Evolutionary conservation across 352 stramenopile genomes (phyloP), one percentile per base, ranked within the genome.

Genomic region (Phytophthora europaea): DNA sequence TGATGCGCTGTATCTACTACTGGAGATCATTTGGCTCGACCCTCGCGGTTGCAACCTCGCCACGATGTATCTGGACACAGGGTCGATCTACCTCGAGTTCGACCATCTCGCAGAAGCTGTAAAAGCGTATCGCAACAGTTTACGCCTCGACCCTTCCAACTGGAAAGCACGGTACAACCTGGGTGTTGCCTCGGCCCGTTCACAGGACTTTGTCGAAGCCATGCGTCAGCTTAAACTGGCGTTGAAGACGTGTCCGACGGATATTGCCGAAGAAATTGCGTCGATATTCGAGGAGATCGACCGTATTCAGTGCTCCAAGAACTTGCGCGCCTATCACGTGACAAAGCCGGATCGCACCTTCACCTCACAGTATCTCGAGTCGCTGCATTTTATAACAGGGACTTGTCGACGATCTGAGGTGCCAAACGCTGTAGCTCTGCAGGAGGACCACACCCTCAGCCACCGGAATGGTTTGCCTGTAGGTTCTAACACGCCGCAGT

Each of bases 91-190:
- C 23, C 66, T 92, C 13, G 67, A 52, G 5, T 89, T 89, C 18
- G 68, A 83, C 33, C 74, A 89, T 56, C 61, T 88, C 8, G 66
- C 85, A 5, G 83, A 92, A 60, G 83, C 85, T n/a, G 71, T 69
- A 6, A 83, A 77, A 23, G 72, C 78, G n/a, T 90, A 83, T 64
- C 83, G 78, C 2, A 81, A 90, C 18, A 77, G 73, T 60, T 68
- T 92, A 15, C 76, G 73, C 0, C 50, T 89, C 1, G 70, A 90
- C 2, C 62, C 68, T 4, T 64, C 26, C 0, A 67, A 62, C 1
- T 91, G 85, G 85, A 86, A 83, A 61, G 80, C 83, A 12, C 69
- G 58, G 3, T 86, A 83, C 63, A 91, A 92, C 28, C 60, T 89
- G 6, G 85, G 83, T 4, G 59, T 92, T 36, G 43, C 82, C 6